Evolutionary conservation across 2,329 filamentous ascomycete genomes (phyloP), one percentile per base, ranked within the genome.

Genomic region (Exophiala viscosa): DNA sequence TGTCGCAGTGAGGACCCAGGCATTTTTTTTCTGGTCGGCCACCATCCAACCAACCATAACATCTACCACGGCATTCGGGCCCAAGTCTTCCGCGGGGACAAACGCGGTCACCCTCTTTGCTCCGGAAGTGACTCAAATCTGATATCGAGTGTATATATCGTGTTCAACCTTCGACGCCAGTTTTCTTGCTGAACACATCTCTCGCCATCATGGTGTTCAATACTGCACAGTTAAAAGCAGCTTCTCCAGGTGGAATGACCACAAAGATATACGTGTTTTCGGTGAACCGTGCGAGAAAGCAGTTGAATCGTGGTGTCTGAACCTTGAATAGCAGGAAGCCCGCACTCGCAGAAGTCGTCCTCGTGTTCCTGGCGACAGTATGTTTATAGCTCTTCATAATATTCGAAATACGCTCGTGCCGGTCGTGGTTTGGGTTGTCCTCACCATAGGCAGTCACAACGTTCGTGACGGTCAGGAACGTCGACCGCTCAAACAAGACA

Each of bases 331-430:
- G 69, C 23, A 73, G 58, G 53, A 76, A 74, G 20, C 70, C 70
- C 31, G 70, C 72, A 1, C 68, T 70, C 10, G 66, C 69, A 3
- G 70, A 71, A 2, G 67, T 75, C 7, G 71, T 73, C 52, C 71
- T 70, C 14, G 72, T 75, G 55, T 73, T 75, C 23, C 70, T 64
- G 35, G 71, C 72, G n/a, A 70, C 70, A 52, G 71, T 83, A 74
- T 97, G 92, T 76, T 97, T 99, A 76, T 97, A 96, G 54, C 92
- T 91, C 75, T 99, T 99, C 73, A 99, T 87, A 66, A 99, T 96
- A 70, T 96, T 97, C 57, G 87, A 93, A 66, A 99, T 88, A 62
- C 88, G 87, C 76, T 99, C 93, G 64, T 96, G 90, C 2, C 93
- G 87, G 71, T 99, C 93, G 45, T 87, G 86, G 57, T 89, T 95